Evolutionary conservation across 108 stramenopile genomes (phyloP), one percentile per base, ranked within the genome.

Genomic region (Fragilariopsis cylindrus): DNA sequence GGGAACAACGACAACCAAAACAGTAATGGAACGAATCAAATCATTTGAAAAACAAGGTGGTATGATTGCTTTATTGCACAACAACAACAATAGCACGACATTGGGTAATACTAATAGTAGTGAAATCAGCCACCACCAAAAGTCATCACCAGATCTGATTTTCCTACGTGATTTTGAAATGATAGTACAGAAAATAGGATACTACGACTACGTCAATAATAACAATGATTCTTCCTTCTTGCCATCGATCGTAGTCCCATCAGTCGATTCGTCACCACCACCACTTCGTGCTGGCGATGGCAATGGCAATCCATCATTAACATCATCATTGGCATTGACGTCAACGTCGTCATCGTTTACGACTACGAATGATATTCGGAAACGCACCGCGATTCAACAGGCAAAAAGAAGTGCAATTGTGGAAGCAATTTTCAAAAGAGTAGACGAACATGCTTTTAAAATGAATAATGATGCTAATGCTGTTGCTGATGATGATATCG

Each of bases 21-120:
- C 48, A 50, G 67, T 68, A 3, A 48, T 50, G 48, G 67, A 68
- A 19, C 48, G 39, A 4, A 68, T 68, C 39, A 7, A 52, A 68
- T 3, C 15, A 7, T 1, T 68, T 39, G 67, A 68, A 44, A 68
- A 50, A 9, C 42, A 68, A 68, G 30, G 30, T 30, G 30, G 30
- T 30, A 30, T 30, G 30, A 30, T 30, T 30, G 30, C 30, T 30
- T 30, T 30, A 30, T 30, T 30, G 30, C 30, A 30, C 30, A 30
- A 30, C 30, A 30, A 30, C 30, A n/a, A n/a, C n/a, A n/a, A n/a
- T n/a, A n/a, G n/a, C n/a, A n/a, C n/a, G n/a, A n/a, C n/a, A n/a
- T 30, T 30, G 30, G 30, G 2, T 30, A 30, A 30, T 30, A 30
- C 30, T 30, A 30, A 0, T 30, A 30, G 2, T 30, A 30, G 30